Conservation (phyloP, 306 rosid species). For the Crotalaria pallida region DNA sequence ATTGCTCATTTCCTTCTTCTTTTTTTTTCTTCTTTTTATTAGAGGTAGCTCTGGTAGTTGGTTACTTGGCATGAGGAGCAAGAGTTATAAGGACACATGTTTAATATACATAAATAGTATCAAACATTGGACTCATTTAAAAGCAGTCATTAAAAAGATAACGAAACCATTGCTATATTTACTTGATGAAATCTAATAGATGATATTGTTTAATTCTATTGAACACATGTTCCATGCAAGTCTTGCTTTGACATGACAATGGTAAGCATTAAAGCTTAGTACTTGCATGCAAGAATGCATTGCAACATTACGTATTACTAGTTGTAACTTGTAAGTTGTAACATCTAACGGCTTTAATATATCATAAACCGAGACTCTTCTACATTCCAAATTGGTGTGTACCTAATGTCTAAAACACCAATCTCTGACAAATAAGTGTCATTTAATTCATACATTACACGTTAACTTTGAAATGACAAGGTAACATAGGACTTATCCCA, state of each 20-base stretch:
- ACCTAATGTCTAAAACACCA: not conserved
- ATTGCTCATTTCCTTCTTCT: not conserved
- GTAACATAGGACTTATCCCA: not conserved
- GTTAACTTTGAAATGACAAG: conserved; percentile 1
- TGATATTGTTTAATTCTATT: too few relatives aligned
- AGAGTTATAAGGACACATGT: too few relatives aligned
- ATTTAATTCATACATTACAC: conserved; percentile 23
- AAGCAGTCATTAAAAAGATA: too few relatives aligned
- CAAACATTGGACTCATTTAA: too few relatives aligned
- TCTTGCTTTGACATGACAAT: not conserved
- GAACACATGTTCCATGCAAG: too few relatives aligned
- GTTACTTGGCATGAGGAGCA: not conserved
- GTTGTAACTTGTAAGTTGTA: too few relatives aligned
- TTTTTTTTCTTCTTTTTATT: too few relatives aligned
- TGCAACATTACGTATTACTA: too few relatives aligned
- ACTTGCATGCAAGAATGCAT: conserved; percentile 2
- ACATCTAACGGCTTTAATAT: conserved; percentile 12
- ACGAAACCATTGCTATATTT: too few relatives aligned
- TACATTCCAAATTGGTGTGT: conserved; percentile 1
- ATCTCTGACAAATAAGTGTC: not conserved
- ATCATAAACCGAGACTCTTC: not conserved
- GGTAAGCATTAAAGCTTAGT: not conserved
- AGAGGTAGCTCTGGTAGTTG: not conserved
- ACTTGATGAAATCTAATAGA: too few relatives aligned
- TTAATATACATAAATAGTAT: too few relatives aligned